Percentiles rank a stretch among this genome's conserved stretches.
phyloP scores from a whole-genome alignment of 257 asterid genomes.

The Osmanthus fragrans region DNA sequence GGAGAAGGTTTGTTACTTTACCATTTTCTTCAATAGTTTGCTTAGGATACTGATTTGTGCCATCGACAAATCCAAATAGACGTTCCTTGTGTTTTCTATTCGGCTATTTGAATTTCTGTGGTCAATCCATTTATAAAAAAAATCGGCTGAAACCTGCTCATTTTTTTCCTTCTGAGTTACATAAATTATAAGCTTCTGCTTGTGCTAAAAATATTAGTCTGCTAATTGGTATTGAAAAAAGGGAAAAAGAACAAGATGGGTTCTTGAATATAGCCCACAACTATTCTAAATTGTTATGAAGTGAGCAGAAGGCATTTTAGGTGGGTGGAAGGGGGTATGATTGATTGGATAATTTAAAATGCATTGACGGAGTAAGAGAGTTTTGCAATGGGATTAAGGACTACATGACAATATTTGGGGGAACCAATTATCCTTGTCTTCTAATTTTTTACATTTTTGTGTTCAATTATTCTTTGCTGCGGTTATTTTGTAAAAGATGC shows the following conservation, averaged over 20 bases:
- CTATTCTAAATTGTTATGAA: conserved; percentile 4
- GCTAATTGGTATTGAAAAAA: neutral
- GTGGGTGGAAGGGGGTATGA: neutral
- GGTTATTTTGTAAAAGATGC: neutral
- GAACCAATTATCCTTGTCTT: neutral
- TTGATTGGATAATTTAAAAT: conserved; percentile 14
- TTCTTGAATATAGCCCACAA: neutral
- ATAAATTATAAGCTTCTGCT: neutral
- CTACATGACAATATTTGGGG: neutral
- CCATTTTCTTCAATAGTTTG: neutral
- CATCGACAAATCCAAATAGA: too few relatives aligned
- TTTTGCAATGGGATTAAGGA: too few relatives aligned
- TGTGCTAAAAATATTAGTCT: neutral
- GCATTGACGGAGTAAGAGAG: too few relatives aligned
- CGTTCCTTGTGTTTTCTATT: too few relatives aligned
- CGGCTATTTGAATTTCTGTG: too few relatives aligned
- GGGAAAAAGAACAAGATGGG: neutral
- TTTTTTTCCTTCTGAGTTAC: neutral
- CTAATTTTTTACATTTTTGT: neutral
- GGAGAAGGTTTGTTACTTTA: too few relatives aligned
- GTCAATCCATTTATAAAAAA: neutral
- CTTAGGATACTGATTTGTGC: too few relatives aligned
- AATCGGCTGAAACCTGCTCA: neutral
- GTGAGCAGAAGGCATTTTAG: neutral
- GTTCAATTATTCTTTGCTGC: neutral